Evolutionary conservation across 83 land plant species (phyloP), one percentile per base, ranked within the genome.

Genomic region (Picea abies): DNA sequence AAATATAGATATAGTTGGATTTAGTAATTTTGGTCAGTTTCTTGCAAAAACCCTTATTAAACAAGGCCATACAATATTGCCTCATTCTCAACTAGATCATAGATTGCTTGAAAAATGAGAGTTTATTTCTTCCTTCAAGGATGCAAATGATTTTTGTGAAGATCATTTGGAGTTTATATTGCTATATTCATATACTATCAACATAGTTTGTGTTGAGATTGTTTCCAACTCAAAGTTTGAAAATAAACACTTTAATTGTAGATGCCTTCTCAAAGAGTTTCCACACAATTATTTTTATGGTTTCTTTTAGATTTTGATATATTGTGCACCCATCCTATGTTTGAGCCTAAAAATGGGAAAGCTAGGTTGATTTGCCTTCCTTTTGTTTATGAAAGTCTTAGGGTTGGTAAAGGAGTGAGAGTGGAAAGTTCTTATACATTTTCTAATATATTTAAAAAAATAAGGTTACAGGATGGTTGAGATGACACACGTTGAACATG

Each of bases 241-340:
- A 84, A 60, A 84, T 80, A 35, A 83, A 82, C 80, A 93, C 93
- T 25, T 76, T 93, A 14, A 89, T 93, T 85, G 93, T 85, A 41
- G 91, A 93, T 82, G 95, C 91, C 10, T 86, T 37, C 90, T 93
- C 63, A 93, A 91, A 68, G 87, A 93, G 75, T 89, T 93, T 82
- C 93, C 93, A 0, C 84, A 84, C 71, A 91, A 91, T 65, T 93
- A 26, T 81, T 93, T 67, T 25, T 39, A 26, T 87, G 87, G 26
- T 85, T 91, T 35, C 93, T 88, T 63, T 67, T 79, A 35, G 86
- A 87, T 23, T 90, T 91, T 86, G 95, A 85, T 35, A 79, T 93
- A 15, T 79, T 93, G 8, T 93, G 95, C 83, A 91, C 95, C 25
- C 95, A 93, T 83, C 95, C 95, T 0, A 93, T 89, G 95, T 91